phyloP scores from a whole-genome alignment of 2,329 filamentous ascomycete genomes.

The Pestalotiopsis sp. region DNA sequence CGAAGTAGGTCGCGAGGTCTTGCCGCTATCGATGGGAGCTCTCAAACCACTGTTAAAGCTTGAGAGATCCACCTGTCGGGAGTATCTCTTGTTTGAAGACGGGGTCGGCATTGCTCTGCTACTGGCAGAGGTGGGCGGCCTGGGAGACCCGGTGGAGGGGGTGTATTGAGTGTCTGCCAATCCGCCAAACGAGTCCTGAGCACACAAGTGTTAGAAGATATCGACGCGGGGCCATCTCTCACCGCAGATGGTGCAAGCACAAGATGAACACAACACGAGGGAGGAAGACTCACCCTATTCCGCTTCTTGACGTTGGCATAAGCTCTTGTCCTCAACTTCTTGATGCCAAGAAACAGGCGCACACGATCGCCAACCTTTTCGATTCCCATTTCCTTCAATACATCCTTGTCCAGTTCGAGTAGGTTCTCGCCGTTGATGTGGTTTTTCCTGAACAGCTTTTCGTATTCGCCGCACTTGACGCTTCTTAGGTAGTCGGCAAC shows the following conservation, averaged over 20 bases:
- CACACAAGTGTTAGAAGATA: conserved; percentile 10
- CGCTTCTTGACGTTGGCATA: conserved; percentile 79
- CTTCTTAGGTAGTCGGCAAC: conserved; percentile 89
- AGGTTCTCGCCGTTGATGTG: conserved; percentile 98
- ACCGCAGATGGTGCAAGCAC: not conserved
- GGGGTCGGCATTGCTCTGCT: conserved; percentile 45
- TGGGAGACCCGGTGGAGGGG: conserved; percentile 65
- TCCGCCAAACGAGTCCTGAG: conserved; percentile 78
- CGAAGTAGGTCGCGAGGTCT: conserved; percentile 69
- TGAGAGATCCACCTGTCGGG: conserved; percentile 55
- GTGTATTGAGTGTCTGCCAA: conserved; percentile 64
- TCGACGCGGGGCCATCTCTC: conserved; percentile 6
- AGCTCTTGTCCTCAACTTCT: conserved; percentile 76
- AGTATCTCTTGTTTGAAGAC: conserved; percentile 63
- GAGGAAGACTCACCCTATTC: conserved; percentile 68
- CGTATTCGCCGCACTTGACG: conserved; percentile 93
- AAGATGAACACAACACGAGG: not conserved
- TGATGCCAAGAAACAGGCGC: conserved; percentile 82
- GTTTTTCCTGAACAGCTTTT: conserved; percentile 84
- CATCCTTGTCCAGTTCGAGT: conserved; percentile 94
- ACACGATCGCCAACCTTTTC: conserved; percentile 97
- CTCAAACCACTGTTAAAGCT: conserved; percentile 23
- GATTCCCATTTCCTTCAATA: conserved; percentile 96
- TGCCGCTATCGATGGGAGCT: conserved; percentile 40
- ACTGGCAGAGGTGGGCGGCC: conserved; percentile 54